Evolutionary conservation across 192 early-diverging fungal species (phyloP).

Genomic region (Coemansia guatemalensis): DNA sequence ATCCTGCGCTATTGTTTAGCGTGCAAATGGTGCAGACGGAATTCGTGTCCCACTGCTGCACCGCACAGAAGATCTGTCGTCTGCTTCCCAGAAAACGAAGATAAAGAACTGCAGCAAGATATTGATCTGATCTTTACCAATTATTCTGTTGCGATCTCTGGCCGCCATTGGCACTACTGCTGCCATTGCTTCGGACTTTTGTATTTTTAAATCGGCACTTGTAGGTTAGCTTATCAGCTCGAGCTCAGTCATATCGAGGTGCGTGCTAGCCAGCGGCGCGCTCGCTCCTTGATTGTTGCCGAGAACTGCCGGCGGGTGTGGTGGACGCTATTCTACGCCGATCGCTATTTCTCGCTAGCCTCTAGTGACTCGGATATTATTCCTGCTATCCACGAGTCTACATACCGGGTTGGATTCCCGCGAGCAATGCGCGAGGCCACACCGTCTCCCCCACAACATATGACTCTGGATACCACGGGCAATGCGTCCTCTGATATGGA

Average conservation of each 20-base stretch:
- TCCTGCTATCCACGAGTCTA: conserved; percentile 48
- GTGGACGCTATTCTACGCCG: conserved; percentile 54
- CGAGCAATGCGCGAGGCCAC: conserved; percentile 53
- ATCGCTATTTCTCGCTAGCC: conserved; percentile 51
- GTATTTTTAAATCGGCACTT: neutral
- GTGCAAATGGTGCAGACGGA: neutral
- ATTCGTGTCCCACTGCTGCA: neutral
- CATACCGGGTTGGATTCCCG: conserved; percentile 50
- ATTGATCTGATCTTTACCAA: neutral
- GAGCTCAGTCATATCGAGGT: conserved; percentile 52
- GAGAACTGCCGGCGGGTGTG: conserved; percentile 56
- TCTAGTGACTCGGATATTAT: conserved; percentile 46
- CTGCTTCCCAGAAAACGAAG: neutral
- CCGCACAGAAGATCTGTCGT: neutral
- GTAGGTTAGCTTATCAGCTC: conserved; percentile 52
- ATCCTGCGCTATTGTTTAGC: neutral
- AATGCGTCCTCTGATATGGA: conserved; percentile 17
- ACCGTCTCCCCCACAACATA: conserved; percentile 28
- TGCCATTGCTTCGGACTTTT: neutral
- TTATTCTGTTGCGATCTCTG: neutral
- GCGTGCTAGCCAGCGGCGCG: conserved; percentile 50
- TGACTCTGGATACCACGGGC: neutral
- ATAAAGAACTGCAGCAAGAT: neutral
- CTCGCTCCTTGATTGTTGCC: conserved; percentile 53
- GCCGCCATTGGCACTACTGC: neutral